Evolutionary conservation across 1,284 basidiomycete species (phyloP).

Genomic region (Irpex rosettiformis): DNA sequence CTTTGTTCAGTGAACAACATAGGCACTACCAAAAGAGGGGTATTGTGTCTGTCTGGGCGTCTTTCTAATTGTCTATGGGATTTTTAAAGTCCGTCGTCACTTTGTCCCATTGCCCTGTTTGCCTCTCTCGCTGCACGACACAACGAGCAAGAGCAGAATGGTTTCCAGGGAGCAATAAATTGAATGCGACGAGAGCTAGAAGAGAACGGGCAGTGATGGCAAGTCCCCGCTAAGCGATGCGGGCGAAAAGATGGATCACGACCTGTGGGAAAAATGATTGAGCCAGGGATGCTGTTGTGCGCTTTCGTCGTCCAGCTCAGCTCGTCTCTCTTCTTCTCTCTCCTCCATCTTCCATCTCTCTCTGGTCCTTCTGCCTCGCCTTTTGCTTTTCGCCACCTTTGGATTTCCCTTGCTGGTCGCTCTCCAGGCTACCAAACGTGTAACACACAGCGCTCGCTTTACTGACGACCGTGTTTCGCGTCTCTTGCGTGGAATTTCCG

Average conservation of each 20-base stretch:
- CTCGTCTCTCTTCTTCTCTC: constrained; percentile 3
- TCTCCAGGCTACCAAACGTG: not conserved
- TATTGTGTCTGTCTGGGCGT: not conserved
- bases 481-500: constrained; percentile 2
- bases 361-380: constrained; percentile 5
- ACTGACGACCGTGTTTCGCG: constrained; percentile 3
- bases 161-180: not conserved
- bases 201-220: not conserved
- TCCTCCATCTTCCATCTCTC: constrained; percentile 4
- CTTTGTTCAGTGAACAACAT: not conserved
- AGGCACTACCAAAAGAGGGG: not conserved
- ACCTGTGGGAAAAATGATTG: constrained; percentile 2
- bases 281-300: not conserved
- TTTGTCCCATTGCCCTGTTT: not conserved
- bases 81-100: not conserved
- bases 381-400: not conserved
- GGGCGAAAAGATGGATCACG: constrained; percentile 1
- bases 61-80: not conserved
- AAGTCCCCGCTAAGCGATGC: not conserved
- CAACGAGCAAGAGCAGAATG: not conserved
- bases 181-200: not conserved
- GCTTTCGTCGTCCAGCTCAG: not conserved
- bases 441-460: constrained; percentile 1
- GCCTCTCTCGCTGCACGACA: not conserved
- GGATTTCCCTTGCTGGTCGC: not conserved